Evolutionary conservation across 768 basidiomycete species (phyloP).

Genomic region (Chalciporus piperatus): DNA sequence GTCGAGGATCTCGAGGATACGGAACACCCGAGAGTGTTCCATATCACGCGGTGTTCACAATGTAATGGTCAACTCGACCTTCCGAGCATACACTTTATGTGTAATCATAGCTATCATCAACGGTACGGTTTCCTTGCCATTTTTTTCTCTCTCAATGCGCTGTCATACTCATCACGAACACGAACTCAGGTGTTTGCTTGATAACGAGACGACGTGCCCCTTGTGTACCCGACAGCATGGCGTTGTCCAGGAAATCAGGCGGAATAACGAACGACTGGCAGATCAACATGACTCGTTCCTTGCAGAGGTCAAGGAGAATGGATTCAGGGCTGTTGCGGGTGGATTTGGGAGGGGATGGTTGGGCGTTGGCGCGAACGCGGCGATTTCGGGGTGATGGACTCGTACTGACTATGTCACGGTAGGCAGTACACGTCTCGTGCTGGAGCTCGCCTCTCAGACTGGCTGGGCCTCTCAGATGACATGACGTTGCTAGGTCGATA

Average conservation of each 20-base stretch:
- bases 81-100: constrained; percentile 97
- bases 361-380: constrained; percentile 7
- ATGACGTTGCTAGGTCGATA: too few relatives aligned
- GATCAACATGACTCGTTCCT: constrained; percentile 81
- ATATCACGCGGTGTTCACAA: constrained; percentile 88
- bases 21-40: constrained; percentile 82
- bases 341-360: constrained; percentile 70
- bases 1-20: constrained; percentile 79
- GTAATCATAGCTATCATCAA: constrained; percentile 95
- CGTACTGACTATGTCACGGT: not conserved
- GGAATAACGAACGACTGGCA: constrained; percentile 80
- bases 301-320: constrained; percentile 66
- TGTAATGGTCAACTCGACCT: constrained; percentile 90
- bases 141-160: not conserved
- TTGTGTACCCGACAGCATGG: constrained; percentile 84
- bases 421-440: not conserved
- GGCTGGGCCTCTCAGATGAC: too few relatives aligned
- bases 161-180: not conserved
- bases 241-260: constrained; percentile 84
- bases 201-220: constrained; percentile 88
- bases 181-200: constrained; percentile 70
- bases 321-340: constrained; percentile 67
- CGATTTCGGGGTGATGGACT: constrained; percentile 1
- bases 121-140: constrained; percentile 45
- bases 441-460: too few relatives aligned